Conservation (phyloP, 352 stramenopile genomes). For the Plasmopara muralis region DNA sequence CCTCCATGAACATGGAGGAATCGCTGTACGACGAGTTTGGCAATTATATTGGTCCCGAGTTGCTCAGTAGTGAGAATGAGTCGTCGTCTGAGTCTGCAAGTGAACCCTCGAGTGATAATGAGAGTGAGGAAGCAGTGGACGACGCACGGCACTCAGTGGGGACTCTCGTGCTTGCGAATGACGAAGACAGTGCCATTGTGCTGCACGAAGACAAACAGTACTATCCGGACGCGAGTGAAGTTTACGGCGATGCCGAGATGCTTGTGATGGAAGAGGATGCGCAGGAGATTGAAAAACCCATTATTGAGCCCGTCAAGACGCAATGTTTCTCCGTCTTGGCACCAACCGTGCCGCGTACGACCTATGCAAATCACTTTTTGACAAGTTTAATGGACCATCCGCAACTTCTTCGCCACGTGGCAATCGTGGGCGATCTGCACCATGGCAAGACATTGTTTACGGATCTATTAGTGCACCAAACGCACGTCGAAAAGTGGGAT, state of each 20-base stretch:
- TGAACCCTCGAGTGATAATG: constrained; percentile 34
- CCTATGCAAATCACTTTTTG: constrained; percentile 87
- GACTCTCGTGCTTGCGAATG: constrained; percentile 44
- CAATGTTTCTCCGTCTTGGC: constrained; percentile 92
- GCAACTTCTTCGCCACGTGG: constrained; percentile 89
- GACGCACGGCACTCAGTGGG: constrained; percentile 30
- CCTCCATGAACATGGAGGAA: constrained; percentile 79
- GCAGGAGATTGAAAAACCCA: constrained; percentile 96
- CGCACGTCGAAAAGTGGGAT: constrained; percentile 80
- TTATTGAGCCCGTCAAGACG: constrained; percentile 94
- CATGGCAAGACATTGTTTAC: constrained; percentile 92
- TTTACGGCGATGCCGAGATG: constrained; percentile 95
- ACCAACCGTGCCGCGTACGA: constrained; percentile 73
- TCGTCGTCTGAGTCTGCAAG: constrained; percentile 50
- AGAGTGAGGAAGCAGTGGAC: constrained; percentile 30
- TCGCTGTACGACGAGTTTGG: constrained; percentile 99
- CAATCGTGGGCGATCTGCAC: constrained; percentile 96
- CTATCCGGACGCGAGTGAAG: constrained; percentile 95
- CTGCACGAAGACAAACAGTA: constrained; percentile 99
- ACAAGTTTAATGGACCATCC: constrained; percentile 87
- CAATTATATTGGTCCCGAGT: constrained; percentile 99
- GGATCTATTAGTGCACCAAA: constrained; percentile 89
- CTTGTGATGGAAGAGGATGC: constrained; percentile 99
- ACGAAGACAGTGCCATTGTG: constrained; percentile 92
- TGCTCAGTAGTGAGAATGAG: constrained; percentile 80